Conservation (phyloP, 805 yeast species). For the Yamadazyma sp. region DNA sequence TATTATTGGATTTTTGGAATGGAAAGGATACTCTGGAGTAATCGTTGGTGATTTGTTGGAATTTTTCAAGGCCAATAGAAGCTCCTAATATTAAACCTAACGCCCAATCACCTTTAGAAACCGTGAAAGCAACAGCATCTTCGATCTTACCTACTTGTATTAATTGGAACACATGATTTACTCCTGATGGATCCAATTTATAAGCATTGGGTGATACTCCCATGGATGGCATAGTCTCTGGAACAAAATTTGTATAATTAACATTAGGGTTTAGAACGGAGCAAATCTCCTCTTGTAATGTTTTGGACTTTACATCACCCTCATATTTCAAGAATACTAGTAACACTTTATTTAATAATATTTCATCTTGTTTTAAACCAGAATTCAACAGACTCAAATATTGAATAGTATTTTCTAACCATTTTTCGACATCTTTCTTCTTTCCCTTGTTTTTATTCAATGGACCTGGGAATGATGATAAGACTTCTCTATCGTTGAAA, state of each 20-base stretch:
- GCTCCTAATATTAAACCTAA: conserved; percentile 71
- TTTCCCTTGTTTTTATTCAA: conserved; percentile 54
- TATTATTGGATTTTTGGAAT: conserved; percentile 37
- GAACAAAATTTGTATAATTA: conserved; percentile 19
- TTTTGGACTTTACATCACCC: conserved; percentile 26
- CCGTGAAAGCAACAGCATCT: conserved; percentile 60
- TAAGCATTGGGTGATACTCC: conserved; percentile 36
- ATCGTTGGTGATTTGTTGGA: conserved; percentile 55
- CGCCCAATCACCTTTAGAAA: conserved; percentile 69
- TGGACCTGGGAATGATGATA: conserved; percentile 64
- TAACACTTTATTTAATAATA: conserved; percentile 31
- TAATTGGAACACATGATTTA: conserved; percentile 29
- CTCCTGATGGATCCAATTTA: conserved; percentile 38
- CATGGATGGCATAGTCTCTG: conserved; percentile 14
- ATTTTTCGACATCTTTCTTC: conserved; percentile 65
- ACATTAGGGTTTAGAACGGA: conserved; percentile 42
- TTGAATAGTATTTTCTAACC: conserved; percentile 38
- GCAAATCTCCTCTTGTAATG: conserved; percentile 31
- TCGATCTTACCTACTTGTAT: conserved; percentile 63
- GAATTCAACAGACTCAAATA: conserved; percentile 8
- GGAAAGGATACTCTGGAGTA: conserved; percentile 50
- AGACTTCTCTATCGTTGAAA: conserved; percentile 21
- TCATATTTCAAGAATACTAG: conserved; percentile 25
- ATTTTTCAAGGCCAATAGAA: conserved; percentile 58
- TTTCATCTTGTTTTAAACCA: conserved; percentile 18